These are phyloP conservation scores for Diaporthe caulivora DNA, from an alignment of 2,329 filamentous ascomycete species.

Conservation along the genomic window DNA sequence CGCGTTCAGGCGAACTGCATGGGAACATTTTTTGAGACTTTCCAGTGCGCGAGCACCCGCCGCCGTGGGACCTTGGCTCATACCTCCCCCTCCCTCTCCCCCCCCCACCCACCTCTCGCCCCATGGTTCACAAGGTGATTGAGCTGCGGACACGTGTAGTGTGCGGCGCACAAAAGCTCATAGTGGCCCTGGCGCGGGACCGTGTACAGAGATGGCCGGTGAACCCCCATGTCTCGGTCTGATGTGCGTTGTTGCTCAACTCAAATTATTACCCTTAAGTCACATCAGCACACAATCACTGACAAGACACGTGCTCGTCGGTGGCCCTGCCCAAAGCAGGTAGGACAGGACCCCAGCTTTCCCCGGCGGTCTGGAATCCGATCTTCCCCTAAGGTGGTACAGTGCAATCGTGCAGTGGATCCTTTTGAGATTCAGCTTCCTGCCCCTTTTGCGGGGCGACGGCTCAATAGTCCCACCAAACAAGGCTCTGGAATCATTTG, in stretches of 20 bases:
- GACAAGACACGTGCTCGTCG: constrained; percentile 16
- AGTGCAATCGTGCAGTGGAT: constrained; percentile 10
- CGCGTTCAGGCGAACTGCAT: constrained; percentile 24
- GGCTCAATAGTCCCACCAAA: constrained; percentile 21
- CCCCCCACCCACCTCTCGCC: not conserved
- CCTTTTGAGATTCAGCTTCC: not conserved
- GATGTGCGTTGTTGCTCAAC: constrained; percentile 12
- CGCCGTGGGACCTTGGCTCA: constrained; percentile 12
- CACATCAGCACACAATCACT: not conserved
- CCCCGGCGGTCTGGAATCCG: constrained; percentile 32
- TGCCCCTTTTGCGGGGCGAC: constrained; percentile 29
- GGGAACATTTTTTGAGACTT: not conserved
- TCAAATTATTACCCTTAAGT: not conserved
- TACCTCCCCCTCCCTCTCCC: too few relatives aligned
- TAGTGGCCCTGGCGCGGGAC: not conserved
- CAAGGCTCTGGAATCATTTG: constrained; percentile 25
- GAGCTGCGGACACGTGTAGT: constrained; percentile 3
- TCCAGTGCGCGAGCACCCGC: constrained; percentile 1
- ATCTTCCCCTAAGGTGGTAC: constrained; percentile 3
- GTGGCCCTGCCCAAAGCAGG: constrained; percentile 10
- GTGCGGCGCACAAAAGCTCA: not conserved
- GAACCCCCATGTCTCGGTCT: constrained; percentile 24
- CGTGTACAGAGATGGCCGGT: not conserved
- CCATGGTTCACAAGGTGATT: constrained; percentile 13
- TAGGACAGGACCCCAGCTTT: constrained; percentile 20